These are phyloP conservation scores for Phytopythium ostracodes DNA, from an alignment of 352 stramenopile genomes.

Conservation along the genomic window DNA sequence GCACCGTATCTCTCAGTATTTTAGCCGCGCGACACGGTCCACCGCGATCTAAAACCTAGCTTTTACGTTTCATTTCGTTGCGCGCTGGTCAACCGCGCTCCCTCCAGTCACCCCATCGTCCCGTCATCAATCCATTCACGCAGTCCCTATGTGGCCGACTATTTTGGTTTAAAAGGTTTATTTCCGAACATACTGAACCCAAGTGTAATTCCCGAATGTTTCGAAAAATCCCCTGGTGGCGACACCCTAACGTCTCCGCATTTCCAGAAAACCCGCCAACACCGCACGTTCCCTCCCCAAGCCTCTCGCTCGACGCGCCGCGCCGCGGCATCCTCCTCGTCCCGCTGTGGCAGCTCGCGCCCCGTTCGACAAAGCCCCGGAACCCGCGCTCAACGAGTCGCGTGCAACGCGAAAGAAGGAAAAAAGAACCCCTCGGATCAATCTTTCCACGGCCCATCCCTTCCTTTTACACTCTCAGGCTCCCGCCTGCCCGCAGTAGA, in stretches of 20 bases:
- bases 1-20: too few relatives aligned
- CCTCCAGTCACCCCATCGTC: conserved; percentile 5
- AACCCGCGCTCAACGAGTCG: neutral
- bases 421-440: conserved; percentile 1
- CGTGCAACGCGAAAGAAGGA: neutral
- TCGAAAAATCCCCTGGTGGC: too few relatives aligned
- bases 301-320: too few relatives aligned
- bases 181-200: neutral
- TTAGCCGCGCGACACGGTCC: too few relatives aligned
- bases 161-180: neutral
- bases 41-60: too few relatives aligned
- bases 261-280: neutral
- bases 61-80: neutral
- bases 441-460: neutral
- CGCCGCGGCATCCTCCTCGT: neutral
- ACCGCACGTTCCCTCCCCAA: neutral
- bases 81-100: neutral
- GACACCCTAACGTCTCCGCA: neutral
- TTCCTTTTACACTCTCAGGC: neutral
- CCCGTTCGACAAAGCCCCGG: neutral
- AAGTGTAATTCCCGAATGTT: neutral
- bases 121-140: conserved; percentile 3
- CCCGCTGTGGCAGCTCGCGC: neutral
- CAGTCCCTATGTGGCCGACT: neutral
- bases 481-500: neutral